Evolutionary conservation across 164 flowering plant species (phyloP), one percentile per base, ranked within the genome.

Genomic region (Akebia trifoliata): DNA sequence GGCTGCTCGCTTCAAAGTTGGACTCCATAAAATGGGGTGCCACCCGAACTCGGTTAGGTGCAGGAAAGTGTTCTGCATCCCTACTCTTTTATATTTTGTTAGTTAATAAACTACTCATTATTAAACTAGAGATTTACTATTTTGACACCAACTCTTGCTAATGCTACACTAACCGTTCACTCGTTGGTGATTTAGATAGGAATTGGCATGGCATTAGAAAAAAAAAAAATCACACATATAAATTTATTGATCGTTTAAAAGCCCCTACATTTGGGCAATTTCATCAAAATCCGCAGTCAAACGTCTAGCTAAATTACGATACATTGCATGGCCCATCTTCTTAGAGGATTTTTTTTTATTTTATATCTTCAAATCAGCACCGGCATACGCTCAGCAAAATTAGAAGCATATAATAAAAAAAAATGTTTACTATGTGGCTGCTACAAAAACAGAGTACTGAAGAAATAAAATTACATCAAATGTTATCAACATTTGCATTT

Each of bases 261-360:
- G 62, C 72, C 54, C 72, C 67, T 25, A 67, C 67, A 58, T 62
- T 68, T 22, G 63, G 63, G 30, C 72, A 38, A 14, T 25, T 36
- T 68, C 72, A 25, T 68, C 72, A 53, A 68, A 68, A 39, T 68
- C 72, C 59, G 62, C 72, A 37, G 54, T 45, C 67, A 62, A 63
- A 31, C 56, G 63, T 51, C 37, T 66, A 32, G 57, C 36, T 39
- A 66, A 56, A 56, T 56, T 66, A 40, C 57, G 61, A 59, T 37
- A 39, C 35, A 42, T 40, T 36, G 26, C 56, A 21, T 43, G 38
- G 30, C 61, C 65, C n/a, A 24, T 37, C 54, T 38, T 56, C 43
- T 50, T 57, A 53, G 62, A 56, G n/a, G 58, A 10, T 20, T 24
- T 68, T 36, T n/a, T n/a, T n/a, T n/a, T n/a, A n/a, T n/a, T n/a